Base-by-base conservation (phyloP, 306 rosid genomes). In the cucumber (Cucumis sativus) region DNA sequence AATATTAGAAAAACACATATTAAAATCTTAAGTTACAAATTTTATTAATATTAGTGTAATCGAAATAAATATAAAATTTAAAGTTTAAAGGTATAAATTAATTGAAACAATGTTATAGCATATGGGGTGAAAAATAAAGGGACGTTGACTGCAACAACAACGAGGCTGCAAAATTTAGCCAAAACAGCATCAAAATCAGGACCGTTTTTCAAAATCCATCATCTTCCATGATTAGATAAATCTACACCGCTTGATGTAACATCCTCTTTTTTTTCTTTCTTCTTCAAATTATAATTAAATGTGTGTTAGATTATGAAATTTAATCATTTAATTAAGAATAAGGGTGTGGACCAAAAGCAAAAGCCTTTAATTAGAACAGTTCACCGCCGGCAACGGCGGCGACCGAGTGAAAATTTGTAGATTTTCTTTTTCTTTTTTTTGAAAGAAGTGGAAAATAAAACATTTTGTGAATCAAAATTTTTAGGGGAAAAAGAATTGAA, bases 111-210 rank as follows among this genome's bases (percentile, higher is more conserved):
- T 23, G 1, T 63, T 63, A 33, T 33, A 28, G 30, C 3, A 28
- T 16, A 15, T 7, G 74, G 13, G 39, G 75, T 28, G 41, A 71
- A 71, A 49, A 72, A 49, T 13, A 71, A 58, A 79, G 85, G 72
- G 82, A 79, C 74, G 58, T 77, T 88, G 92, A 86, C 89, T 85
- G 89, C 98, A 88, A 84, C 72, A 56, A 79, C 63, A 80, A 66
- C 98, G 94, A 92, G 92, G 91, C 74, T 5, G 58, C 62, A 66
- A 81, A 81, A 77, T 89, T 87, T 87, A 87, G 88, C 92, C 86
- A 80, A 41, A 65, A 77, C 77, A 81, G 83, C 78, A 77, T 61
- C 47, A 75, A 15, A 30, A 17, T 28, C 45, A 82, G 85, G 91
- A 85, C 89, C 93, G 80, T 89, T 52, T 60, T 40, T 67, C 3